Percentiles rank a stretch among this genome's conserved stretches.
Evolutionary conservation across 257 asterid species (phyloP).

Genomic region (Rehmannia glutinosa): DNA sequence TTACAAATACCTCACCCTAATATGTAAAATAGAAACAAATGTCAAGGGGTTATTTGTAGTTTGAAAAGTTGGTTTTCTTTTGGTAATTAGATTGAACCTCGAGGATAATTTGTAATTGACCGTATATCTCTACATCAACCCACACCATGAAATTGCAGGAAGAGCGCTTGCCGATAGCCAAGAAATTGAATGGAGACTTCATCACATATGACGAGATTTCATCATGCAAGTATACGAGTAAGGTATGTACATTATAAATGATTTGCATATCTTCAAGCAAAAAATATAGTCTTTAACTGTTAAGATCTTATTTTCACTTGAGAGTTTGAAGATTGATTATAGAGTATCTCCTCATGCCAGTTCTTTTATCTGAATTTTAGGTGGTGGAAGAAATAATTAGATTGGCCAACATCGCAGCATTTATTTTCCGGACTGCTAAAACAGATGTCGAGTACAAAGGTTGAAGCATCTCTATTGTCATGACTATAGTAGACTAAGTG

Average conservation of each 20-base stretch:
- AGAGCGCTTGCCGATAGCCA: conserved; percentile 37
- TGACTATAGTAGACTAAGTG: too few species aligned
- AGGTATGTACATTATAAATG: conserved; percentile 22
- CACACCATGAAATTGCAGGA: conserved; percentile 32
- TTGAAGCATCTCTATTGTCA: too few species aligned
- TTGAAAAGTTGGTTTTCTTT: too few species aligned
- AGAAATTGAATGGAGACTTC: conserved; percentile 33
- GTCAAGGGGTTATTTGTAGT: too few species aligned
- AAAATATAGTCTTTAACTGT: too few species aligned
- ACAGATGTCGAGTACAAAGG: conserved; percentile 52
- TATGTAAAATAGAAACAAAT: too few species aligned
- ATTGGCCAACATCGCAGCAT: conserved; percentile 41
- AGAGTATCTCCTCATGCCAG: neutral
- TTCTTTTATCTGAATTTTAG: conserved; percentile 18
- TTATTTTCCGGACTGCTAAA: conserved; percentile 37
- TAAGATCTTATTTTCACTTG: too few species aligned
- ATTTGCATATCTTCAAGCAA: too few species aligned
- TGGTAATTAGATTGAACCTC: too few species aligned
- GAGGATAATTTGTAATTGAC: too few species aligned
- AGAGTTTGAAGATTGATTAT: too few species aligned
- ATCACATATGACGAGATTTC: conserved; percentile 42
- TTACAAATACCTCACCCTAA: too few species aligned
- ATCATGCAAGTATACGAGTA: conserved; percentile 38
- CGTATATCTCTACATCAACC: neutral
- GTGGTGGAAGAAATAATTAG: conserved; percentile 59